Conservation (phyloP, 2,329 filamentous ascomycete genomes). For the Cladosporium sp. region DNA sequence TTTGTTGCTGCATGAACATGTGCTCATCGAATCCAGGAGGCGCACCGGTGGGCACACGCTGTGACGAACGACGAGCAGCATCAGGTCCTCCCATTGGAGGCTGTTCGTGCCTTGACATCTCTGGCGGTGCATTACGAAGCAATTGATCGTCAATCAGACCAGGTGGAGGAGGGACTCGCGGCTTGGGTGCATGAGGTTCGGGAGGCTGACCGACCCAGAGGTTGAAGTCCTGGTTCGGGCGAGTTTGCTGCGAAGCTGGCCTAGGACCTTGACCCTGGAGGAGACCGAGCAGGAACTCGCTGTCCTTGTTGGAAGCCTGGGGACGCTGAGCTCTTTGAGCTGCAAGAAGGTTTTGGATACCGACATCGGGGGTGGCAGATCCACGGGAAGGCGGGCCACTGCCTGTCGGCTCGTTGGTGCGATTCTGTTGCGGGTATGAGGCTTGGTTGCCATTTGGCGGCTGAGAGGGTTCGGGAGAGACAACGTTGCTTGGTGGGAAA, state of each 20-base stretch:
- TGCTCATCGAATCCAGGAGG: conserved; percentile 33
- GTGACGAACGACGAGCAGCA: conserved; percentile 22
- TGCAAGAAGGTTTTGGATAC: conserved; percentile 34
- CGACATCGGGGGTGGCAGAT: conserved; percentile 29
- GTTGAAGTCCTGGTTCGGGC: conserved; percentile 28
- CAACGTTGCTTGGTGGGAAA: conserved; percentile 11
- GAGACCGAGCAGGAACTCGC: conserved; percentile 79
- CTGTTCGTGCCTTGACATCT: conserved; percentile 19
- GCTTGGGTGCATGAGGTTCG: conserved; percentile 35
- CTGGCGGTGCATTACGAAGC: conserved; percentile 23
- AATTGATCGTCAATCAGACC: conserved; percentile 33
- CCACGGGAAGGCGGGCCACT: conserved; percentile 16
- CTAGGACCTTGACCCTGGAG: conserved; percentile 45
- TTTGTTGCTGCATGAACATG: conserved; percentile 23
- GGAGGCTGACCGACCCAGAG: conserved; percentile 31
- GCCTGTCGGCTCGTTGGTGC: background rate
- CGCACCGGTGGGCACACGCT: conserved; percentile 22
- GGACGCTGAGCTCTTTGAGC: conserved; percentile 36
- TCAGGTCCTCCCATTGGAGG: conserved; percentile 17
- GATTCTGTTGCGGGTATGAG: conserved; percentile 7
- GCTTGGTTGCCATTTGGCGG: conserved; percentile 21
- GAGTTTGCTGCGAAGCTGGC: conserved; percentile 30
- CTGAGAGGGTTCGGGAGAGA: conserved; percentile 7
- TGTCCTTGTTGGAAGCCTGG: conserved; percentile 51
- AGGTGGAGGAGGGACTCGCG: conserved; percentile 29